Evolutionary conservation across 345 rosid species (phyloP), one percentile per base, ranked within the genome.

Genomic region (Hevea brasiliensis): DNA sequence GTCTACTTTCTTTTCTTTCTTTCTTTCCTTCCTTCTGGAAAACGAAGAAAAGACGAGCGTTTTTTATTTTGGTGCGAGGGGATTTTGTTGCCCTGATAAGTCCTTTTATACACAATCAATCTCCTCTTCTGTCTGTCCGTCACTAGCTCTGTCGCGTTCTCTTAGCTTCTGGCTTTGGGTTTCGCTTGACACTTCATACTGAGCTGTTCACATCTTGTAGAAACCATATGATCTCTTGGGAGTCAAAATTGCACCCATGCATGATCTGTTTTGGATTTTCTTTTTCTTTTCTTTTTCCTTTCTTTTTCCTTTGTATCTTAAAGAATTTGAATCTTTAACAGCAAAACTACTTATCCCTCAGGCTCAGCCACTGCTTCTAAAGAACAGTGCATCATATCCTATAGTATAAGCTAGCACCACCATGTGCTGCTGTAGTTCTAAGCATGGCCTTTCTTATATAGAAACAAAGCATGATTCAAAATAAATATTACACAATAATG

Each of bases 1-100:
- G 74, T 77, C 56, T 60, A 10, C 21, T 8, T 37, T 14, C 55
- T 70, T 78, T 72, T 68, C 73, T 17, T 14, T 8, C 13, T 65
- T 65, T 48, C 58, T n/a, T 68, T n/a, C n/a, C n/a, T n/a, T n/a
- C n/a, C n/a, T n/a, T n/a, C n/a, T n/a, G n/a, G 32, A 14, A 26
- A 58, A 26, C 11, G 35, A 41, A 32, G 47, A 12, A 44, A 60
- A 8, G 17, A 55, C 1, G 20, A 56, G 5, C n/a, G n/a, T 44
- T 56, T 18, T 61, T 59, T 17, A 61, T 20, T 7, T 23, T 42
- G 15, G 53, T 42, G 44, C 2, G 20, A 20, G 21, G 48, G 42
- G 29, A 65, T 15, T 62, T 63, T 8, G 32, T 6, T 1, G 48
- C 20, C 61, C 1, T 15, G 78, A 40, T 42, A 1, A n/a, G 74